Evolutionary conservation across 805 yeast species (phyloP).

Genomic region (Candida yuanshanica): DNA sequence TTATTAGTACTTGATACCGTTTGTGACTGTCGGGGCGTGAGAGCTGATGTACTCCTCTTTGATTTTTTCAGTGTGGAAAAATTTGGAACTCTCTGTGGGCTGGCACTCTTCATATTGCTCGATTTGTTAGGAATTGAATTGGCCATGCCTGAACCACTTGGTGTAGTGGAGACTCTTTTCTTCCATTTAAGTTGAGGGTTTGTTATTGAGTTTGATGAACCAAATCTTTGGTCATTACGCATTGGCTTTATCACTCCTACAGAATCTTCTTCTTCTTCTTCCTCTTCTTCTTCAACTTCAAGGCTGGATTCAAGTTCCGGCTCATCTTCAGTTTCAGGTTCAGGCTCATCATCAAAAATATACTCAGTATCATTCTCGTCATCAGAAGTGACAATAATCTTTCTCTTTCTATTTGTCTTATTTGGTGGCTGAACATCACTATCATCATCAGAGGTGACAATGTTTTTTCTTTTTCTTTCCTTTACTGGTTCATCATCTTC

Average conservation of each 20-base stretch:
- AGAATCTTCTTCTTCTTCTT: background rate
- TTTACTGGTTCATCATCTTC: background rate
- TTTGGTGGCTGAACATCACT: no score
- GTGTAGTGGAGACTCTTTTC: background rate
- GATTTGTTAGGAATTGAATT: background rate
- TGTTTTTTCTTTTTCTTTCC: background rate
- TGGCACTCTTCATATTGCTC: background rate
- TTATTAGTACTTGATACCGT: no score
- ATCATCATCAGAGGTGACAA: no score
- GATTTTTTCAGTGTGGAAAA: slow-evolving; percentile 5
- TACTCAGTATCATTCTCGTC: background rate
- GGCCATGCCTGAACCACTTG: background rate
- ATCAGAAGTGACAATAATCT: background rate
- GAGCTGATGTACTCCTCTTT: slow-evolving; percentile 1
- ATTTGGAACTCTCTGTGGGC: background rate
- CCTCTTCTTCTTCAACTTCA: background rate
- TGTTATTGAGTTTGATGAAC: no score
- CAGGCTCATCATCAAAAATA: background rate
- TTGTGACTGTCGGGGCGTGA: background rate
- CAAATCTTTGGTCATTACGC: no score
- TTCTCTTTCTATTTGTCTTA: no score
- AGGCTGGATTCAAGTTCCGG: background rate
- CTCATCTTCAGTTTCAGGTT: background rate
- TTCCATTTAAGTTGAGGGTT: no score
- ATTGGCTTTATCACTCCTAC: background rate